A percentile compares a stretch with the other conserved stretches of the same genome.
Evolutionary conservation across 345 rosid species (phyloP).

Genomic region (Conringia planisiliqua): DNA sequence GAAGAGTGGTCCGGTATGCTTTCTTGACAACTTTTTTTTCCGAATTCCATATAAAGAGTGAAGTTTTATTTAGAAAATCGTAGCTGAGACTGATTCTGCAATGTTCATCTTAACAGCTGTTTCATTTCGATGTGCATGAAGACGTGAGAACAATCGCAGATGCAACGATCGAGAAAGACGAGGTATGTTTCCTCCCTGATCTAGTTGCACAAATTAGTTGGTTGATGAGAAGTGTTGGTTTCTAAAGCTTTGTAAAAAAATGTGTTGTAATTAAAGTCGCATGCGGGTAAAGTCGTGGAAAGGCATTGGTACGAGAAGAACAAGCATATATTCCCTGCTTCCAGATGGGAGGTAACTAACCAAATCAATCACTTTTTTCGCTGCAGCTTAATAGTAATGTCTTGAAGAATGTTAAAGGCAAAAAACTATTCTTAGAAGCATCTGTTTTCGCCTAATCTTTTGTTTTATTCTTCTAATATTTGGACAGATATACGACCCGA

Average conservation of each 20-base stretch:
- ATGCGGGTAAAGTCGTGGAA: conserved; percentile 99
- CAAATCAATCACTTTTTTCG: background rate
- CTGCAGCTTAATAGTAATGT: background rate
- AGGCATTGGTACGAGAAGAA: conserved; percentile 99
- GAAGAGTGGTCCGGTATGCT: conserved; percentile 96
- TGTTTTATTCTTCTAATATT: background rate
- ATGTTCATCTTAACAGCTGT: conserved; percentile 51
- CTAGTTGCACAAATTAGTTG: background rate
- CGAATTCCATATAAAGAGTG: background rate
- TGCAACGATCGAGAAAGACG: conserved; percentile 97
- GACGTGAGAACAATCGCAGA: conserved; percentile 95
- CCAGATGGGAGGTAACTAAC: conserved; percentile 89
- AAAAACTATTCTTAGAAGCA: background rate
- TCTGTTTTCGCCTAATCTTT: background rate
- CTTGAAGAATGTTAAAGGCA: background rate
- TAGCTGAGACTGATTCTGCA: background rate
- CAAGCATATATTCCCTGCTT: conserved; percentile 98
- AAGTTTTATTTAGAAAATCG: background rate
- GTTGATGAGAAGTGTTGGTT: background rate
- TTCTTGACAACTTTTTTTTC: background rate
- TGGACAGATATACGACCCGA: conserved; percentile 77
- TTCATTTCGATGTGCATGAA: conserved; percentile 98
- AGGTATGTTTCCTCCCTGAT: conserved; percentile 41
- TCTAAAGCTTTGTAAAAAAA: background rate
- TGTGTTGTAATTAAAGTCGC: conserved; percentile 51